Base-by-base conservation (phyloP, 2,329 filamentous ascomycete genomes). In the Geosmithia morbida region DNA sequence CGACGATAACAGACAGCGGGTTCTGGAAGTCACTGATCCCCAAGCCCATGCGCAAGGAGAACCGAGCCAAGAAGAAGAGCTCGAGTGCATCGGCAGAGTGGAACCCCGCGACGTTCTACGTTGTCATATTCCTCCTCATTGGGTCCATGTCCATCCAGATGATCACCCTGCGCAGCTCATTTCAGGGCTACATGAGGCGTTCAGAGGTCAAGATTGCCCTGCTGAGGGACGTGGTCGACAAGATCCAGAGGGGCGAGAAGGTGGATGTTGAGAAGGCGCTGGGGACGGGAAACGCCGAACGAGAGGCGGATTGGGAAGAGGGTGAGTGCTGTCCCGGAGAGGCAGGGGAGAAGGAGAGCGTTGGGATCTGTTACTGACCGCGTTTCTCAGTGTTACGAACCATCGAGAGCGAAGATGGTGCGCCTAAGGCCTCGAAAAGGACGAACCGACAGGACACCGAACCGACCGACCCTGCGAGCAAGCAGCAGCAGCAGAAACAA, bases 111-210 rank as follows among this genome's bases (percentile, higher is more conserved):
- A 88, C 82, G 0, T 90, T 87, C 58, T 92, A 82, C 62, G 86
- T 90, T 54, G 70, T 81, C 56, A 86, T 90, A 52, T 88, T 88
- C 57, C 70, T 88, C 41, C 74, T 97, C 52, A 90, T 97, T 53
- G 94, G 94, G 3, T 95, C 87, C 51, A 94, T 96, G 72, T 86
- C 90, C 14, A 96, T 98, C 56, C 86, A 96, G 57, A 85, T 92
- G 73, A 83, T 98, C 58, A 74, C 81, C 37, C 62, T 97, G 56
- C 83, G 82, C 56, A 85, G 85, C 55, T 82, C 89, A 46, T 84
- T 81, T 58, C 71, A 74, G 30, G 78, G 81, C 10, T 89, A 85
- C 56, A 78, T 73, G 58, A 79, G 89, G 46, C 79, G 81, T 54
- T 82, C 88, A 5, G 85, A 95, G 55, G 80, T 85, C 7, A 83